These are phyloP conservation scores for Colletotrichum camelliae DNA, from an alignment of 2,329 filamentous ascomycete species.

Conservation along the genomic window DNA sequence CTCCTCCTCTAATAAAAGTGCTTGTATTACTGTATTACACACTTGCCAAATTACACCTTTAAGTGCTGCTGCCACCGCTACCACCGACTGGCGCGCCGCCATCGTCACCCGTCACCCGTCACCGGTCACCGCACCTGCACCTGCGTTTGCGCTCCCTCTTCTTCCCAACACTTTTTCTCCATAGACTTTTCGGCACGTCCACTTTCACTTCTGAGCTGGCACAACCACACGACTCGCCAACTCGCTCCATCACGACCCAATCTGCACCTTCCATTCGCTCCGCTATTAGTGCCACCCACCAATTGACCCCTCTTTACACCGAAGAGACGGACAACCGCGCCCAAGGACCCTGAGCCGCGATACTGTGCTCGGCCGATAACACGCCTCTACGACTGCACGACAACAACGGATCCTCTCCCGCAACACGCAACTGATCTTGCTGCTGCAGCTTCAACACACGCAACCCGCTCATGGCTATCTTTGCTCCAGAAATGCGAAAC, in stretches of 20 bases:
- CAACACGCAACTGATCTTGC: conserved; percentile 26
- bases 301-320: conserved; percentile 16
- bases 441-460: not conserved
- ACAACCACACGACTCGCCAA: not conserved
- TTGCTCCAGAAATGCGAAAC: conserved; percentile 35
- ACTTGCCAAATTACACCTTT: not conserved
- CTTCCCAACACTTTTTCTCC: conserved; percentile 4
- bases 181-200: not conserved
- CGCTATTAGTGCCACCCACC: conserved; percentile 6
- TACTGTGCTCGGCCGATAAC: not conserved
- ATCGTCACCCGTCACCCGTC: conserved; percentile 16
- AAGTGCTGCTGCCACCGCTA: not conserved
- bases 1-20: conserved; percentile 20
- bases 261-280: conserved; percentile 7
- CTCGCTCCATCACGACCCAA: not conserved
- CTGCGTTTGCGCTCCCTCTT: not conserved
- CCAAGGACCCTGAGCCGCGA: not conserved
- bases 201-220: not conserved
- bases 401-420: not conserved
- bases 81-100: not conserved
- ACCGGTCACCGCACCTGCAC: not conserved
- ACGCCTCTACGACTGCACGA: not conserved
- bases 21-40: conserved; percentile 20
- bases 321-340: not conserved
- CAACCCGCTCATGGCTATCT: conserved; percentile 29